phyloP scores from a whole-genome alignment of 345 rosid species.

The Dipteronia sinensis region DNA sequence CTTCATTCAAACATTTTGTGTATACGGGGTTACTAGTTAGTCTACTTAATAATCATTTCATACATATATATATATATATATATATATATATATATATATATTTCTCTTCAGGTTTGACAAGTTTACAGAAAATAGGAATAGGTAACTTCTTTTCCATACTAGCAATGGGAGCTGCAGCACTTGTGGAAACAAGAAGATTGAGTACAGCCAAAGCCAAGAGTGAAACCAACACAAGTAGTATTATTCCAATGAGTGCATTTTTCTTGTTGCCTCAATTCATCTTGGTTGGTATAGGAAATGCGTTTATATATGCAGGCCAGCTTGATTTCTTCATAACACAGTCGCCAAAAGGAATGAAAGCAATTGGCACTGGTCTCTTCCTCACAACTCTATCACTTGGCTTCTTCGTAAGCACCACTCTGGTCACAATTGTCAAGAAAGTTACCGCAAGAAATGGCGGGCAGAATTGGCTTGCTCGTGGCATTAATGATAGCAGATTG shows the following conservation, averaged over 20 bases:
- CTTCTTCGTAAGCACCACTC: constrained; percentile 10
- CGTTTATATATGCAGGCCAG: constrained; percentile 22
- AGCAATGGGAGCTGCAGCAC: constrained; percentile 20
- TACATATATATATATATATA: too few relatives aligned
- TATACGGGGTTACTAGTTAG: not conserved
- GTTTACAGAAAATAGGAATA: constrained; percentile 21
- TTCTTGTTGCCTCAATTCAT: constrained; percentile 23
- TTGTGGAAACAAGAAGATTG: constrained; percentile 13
- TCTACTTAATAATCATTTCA: not conserved
- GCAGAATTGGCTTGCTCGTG: constrained; percentile 17
- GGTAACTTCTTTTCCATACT: constrained; percentile 16
- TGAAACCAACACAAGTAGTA: not conserved
- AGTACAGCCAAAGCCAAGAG: not conserved
- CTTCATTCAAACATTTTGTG: not conserved
- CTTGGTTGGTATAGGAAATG: constrained; percentile 20
- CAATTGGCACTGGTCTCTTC: constrained; percentile 23
- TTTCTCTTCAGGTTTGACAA: constrained; percentile 17
- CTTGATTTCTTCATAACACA: constrained; percentile 30
- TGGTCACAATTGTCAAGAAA: constrained; percentile 15
- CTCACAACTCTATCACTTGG: constrained; percentile 22
- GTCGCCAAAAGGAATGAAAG: constrained; percentile 28
- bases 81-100: too few relatives aligned
- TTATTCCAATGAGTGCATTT: constrained; percentile 18
- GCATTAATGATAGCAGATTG: constrained; percentile 19
- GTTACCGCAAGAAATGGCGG: not conserved